Evolutionary conservation across 1,284 basidiomycete genomes (phyloP), one percentile per base, ranked within the genome.

Genomic region (Sporisorium graminicola): DNA sequence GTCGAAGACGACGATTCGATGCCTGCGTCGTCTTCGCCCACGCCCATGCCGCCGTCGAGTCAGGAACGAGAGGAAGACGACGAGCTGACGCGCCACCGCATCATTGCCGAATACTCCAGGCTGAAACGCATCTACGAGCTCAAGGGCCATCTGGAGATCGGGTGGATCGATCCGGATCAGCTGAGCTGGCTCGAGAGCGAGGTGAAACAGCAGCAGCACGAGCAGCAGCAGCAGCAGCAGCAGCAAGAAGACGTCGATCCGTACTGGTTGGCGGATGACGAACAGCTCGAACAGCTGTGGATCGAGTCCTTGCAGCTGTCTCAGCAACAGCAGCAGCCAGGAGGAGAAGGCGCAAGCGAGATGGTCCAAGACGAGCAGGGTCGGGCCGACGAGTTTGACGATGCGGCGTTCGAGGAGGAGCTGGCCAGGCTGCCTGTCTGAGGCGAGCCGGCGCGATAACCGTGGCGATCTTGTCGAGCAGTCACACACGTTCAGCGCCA

Each of bases 161-260:
- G 75, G 2, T 78, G 76, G 76, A 64, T 78, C 37, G 65, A 74
- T 50, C 66, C 75, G 18, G 75, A 77, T 54, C 66, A 77, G 31
- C 26, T 77, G 18, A 37, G 26, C 5, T 78, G 74, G 68, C 49
- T 78, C 13, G 72, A 78, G 27, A 22, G 53, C 5, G 58, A 74
- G 52, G 29, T 27, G 24, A 27, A 44, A 20, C 50, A 57, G 29
- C 37, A 42, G n/a, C n/a, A n/a, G n/a, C n/a, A n/a, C n/a, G n/a
- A n/a, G n/a, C n/a, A n/a, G n/a, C n/a, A n/a, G 33, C 44, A 55
- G 7, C 10, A 47, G 54, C 42, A 50, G 22, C 27, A n/a, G 16
- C 56, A 64, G 5, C 29, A 31, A 46, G 40, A 50, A n/a, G 43
- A 29, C 18, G 20, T 44, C 26, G 65, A 75, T 57, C 67, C 67